Base-by-base conservation (phyloP, 2,329 filamentous ascomycete species). In the Macrophomina phaseolina region DNA sequence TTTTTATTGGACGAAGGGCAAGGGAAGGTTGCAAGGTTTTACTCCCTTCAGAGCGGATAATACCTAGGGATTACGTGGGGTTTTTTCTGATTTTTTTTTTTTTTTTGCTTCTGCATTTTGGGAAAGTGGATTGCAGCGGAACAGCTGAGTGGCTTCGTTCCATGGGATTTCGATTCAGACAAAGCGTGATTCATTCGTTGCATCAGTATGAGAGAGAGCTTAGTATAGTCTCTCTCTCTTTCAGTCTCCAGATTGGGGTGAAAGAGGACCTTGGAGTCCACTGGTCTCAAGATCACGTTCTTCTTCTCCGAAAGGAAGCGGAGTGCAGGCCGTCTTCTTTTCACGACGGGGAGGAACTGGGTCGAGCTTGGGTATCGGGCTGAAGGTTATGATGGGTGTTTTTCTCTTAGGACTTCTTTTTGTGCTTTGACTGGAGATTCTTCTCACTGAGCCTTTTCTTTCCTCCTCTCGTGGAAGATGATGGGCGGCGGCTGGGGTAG, bases 241-340 rank as follows among this genome's bases (percentile, higher is more conserved):
- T 40, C 14, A 8, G 8, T 53, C 6, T 36, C 14, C 16, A 14
- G 16, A 16, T 40, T 40, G 14, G 52, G 30, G 11, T 32, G 52
- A 55, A n/a, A 38, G 4, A 28, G 52, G 18, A 38, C 32, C 6
- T 3, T 45, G 16, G 42, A 14, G 7, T 45, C 16, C 42, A 40
- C 8, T 9, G 38, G 3, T 9, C 38, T 40, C 38, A 40, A 14
- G 8, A 40, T 40, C 42, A 2, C 12, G 4, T 45, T 14, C 42
- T 45, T 14, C 16, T 45, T 45, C 42, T 23, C 42, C 5, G 42
- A 36, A 45, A 38, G 53, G 16, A 38, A 28, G 36, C 52, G 52
- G 52, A 55, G 52, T 55, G 52, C 52, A 55, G 52, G 52, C 52
- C 53, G 53, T 58, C 34, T 55, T 36, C 34, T 16, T 58, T 42